phyloP scores from a whole-genome alignment of 176 grass and related monocot genomes.

The Melocanna baccifera region DNA sequence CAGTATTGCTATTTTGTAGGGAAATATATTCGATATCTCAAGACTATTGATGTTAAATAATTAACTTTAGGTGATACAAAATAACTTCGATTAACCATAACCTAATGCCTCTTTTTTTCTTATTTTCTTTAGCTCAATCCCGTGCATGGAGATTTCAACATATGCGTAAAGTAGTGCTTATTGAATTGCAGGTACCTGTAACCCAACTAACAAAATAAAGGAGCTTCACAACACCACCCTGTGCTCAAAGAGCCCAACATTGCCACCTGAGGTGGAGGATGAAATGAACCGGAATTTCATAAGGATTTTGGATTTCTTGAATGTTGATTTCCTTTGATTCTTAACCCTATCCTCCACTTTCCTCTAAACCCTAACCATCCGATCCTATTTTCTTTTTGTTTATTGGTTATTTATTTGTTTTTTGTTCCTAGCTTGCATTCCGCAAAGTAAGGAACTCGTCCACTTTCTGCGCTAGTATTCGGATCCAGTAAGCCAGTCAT shows the following conservation, averaged over 20 bases:
- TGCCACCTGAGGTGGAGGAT: slow-evolving; percentile 58
- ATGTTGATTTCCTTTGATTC: no score
- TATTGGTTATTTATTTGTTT: no score
- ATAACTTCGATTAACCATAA: background rate
- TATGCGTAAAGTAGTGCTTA: background rate
- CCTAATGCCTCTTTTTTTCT: background rate
- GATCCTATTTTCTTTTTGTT: no score
- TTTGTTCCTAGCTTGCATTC: no score
- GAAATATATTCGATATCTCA: background rate
- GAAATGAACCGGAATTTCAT: no score
- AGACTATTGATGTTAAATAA: background rate
- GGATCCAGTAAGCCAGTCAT: no score
- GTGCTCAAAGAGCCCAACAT: slow-evolving; percentile 79
- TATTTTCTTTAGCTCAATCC: background rate
- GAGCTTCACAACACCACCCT: slow-evolving; percentile 71
- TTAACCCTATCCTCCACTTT: no score
- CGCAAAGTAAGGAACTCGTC: no score
- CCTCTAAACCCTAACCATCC: no score
- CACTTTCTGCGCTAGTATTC: no score
- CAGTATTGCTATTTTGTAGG: background rate
- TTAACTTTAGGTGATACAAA: background rate
- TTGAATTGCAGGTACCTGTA: slow-evolving; percentile 60
- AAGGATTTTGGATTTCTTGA: no score
- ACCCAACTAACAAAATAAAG: slow-evolving; percentile 58
- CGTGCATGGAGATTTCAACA: background rate